These are phyloP conservation scores for Leccinum olivaceopallidum DNA, from an alignment of 768 basidiomycete genomes.

Conservation along the genomic window DNA sequence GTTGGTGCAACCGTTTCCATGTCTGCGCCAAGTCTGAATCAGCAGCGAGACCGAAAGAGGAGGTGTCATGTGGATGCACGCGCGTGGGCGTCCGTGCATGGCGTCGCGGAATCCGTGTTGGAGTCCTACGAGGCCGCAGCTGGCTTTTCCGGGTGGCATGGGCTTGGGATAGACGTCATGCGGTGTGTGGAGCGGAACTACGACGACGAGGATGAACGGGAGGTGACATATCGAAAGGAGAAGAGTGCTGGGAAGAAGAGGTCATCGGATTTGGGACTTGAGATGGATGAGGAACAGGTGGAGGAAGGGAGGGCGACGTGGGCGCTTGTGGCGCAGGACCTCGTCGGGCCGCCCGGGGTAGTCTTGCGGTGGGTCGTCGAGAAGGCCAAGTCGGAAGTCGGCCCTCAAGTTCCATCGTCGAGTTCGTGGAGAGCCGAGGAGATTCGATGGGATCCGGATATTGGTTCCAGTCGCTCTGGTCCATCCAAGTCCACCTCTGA, in stretches of 20 bases:
- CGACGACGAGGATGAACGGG: background rate
- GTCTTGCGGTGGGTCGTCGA: slow-evolving; percentile 6
- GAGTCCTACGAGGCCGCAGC: slow-evolving; percentile 29
- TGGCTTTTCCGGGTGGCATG: slow-evolving; percentile 32
- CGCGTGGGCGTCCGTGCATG: slow-evolving; percentile 5
- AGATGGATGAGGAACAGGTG: slow-evolving; percentile 23
- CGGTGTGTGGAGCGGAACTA: background rate
- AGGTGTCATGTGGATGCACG: background rate
- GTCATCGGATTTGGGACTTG: slow-evolving; percentile 7
- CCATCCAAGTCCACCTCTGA: background rate
- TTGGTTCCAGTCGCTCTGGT: background rate
- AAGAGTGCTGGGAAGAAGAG: background rate
- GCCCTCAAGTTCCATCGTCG: background rate
- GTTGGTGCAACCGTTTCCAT: slow-evolving; percentile 1
- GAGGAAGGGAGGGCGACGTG: slow-evolving; percentile 26
- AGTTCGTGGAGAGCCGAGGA: background rate
- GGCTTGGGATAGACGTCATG: slow-evolving; percentile 19
- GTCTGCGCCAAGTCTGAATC: background rate
- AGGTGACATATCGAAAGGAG: background rate
- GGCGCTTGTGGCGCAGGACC: slow-evolving; percentile 18
- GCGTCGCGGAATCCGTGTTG: slow-evolving; percentile 17
- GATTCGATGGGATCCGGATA: slow-evolving; percentile 20
- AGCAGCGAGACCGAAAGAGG: background rate
- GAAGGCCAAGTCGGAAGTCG: background rate
- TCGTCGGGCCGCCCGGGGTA: slow-evolving; percentile 25